A percentile compares a stretch with the other conserved stretches of the same genome.
phyloP scores from a whole-genome alignment of 345 rosid species.

The Fremontodendron californicum region DNA sequence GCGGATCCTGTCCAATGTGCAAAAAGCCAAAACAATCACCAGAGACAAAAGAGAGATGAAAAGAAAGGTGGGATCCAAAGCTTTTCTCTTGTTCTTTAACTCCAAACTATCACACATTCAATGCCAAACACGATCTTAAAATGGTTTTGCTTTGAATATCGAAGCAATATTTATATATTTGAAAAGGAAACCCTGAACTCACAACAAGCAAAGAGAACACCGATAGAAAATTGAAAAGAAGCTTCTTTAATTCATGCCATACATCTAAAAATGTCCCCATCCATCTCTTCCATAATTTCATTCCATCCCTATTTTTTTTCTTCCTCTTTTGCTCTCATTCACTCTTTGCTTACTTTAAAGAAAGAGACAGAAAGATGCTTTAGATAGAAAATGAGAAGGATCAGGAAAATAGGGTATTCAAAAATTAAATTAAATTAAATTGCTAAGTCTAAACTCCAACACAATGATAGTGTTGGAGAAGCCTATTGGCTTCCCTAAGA shows the following conservation, averaged over 20 bases:
- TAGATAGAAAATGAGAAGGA: conserved; percentile 21
- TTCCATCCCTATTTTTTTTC: conserved; percentile 7
- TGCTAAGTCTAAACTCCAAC: conserved; percentile 39
- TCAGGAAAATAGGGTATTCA: conserved; percentile 25
- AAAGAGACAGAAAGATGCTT: conserved; percentile 25
- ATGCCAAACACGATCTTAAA: conserved; percentile 24
- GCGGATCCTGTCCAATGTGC: conserved; percentile 60
- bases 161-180: background rate
- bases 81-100: conserved; percentile 24
- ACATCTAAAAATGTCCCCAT: conserved; percentile 44
- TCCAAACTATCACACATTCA: conserved; percentile 19
- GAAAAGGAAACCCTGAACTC: conserved; percentile 19
- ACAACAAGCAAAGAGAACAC: conserved; percentile 20
- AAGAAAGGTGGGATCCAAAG: conserved; percentile 43
- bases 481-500: conserved; percentile 91
- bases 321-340: conserved; percentile 10
- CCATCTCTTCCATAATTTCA: conserved; percentile 29
- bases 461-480: conserved; percentile 77
- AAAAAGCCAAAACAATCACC: conserved; percentile 26
- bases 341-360: conserved; percentile 22
- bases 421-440: conserved; percentile 23
- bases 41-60: conserved; percentile 6
- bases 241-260: conserved; percentile 46
- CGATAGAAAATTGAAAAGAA: conserved; percentile 31
- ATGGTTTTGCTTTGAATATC: conserved; percentile 33